Evolutionary conservation across 805 yeast species (phyloP), one percentile per base, ranked within the genome.

Genomic region (Wickerhamomyces bovis): DNA sequence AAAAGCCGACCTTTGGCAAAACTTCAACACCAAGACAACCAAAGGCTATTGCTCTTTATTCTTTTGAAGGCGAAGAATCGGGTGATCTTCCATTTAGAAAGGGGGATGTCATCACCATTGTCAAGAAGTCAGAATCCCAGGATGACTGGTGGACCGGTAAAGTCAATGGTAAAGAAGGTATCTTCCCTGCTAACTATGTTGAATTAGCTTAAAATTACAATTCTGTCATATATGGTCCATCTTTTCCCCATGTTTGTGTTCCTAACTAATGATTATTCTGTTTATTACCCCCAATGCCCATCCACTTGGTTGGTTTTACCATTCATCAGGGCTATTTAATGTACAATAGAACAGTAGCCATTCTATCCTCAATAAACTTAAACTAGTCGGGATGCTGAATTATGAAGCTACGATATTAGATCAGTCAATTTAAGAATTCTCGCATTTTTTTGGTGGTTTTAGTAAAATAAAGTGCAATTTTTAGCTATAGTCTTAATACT

Each of bases 141-240:
- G 96, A 94, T 64, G 98, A 94, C 64, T 94, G 99, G 99, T 94
- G 99, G 99, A 89, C 97, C 0, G 99, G 99, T 23, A 81, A 85
- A 62, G 71, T 81, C 45, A 86, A 85, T 55, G 92, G 95, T 12
- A 69, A 68, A 51, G 88, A 87, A 57, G 99, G 99, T 39, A 90
- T 90, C 20, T 92, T 92, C 76, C 99, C 99, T 10, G 99, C 99
- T 3, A 92, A 92, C 64, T 92, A 92, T 62, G 97, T 92, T 39
- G 95, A 90, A 62, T 67, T 90, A 57, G 74, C 70, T 12, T 69
- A 23, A 49, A 19, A 39, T 33, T 16, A n/a, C 20, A 16, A 4
- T 7, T 16, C 36, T 16, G 19, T 15, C 7, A 31, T 31, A 8
- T n/a, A 31, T 15, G 6, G n/a, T 12, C n/a, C 8, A 28, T 28